Percentiles rank a stretch among this genome's conserved stretches.
Conservation (phyloP, 345 rosid genomes). For the Laguncularia racemosa region DNA sequence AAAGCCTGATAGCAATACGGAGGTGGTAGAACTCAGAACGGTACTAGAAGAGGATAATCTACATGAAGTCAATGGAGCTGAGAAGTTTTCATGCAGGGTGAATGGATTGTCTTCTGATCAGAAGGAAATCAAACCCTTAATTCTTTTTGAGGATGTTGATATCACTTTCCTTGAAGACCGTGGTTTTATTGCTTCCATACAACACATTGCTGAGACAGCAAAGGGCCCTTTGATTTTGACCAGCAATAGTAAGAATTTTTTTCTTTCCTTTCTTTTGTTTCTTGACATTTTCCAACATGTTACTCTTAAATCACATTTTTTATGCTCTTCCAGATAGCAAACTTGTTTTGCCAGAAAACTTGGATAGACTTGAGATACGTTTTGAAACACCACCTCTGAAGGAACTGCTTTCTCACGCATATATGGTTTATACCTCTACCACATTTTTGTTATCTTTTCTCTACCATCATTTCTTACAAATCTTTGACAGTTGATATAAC, state of each 20-base stretch:
- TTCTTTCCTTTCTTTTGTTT: slow-evolving; percentile 8
- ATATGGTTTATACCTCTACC: slow-evolving; percentile 34
- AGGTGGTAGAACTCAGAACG: slow-evolving; percentile 33
- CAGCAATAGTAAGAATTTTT: slow-evolving; percentile 58
- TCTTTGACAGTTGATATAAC: slow-evolving; percentile 9
- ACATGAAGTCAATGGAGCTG: slow-evolving; percentile 18
- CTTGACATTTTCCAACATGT: slow-evolving; percentile 4
- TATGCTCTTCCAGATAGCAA: slow-evolving; percentile 42
- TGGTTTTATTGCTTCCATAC: slow-evolving; percentile 76
- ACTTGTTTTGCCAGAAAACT: slow-evolving; percentile 60
- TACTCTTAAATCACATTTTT: slow-evolving; percentile 8
- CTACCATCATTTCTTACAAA: slow-evolving; percentile 5
- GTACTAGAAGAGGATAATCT: slow-evolving; percentile 25
- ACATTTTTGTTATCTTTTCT: slow-evolving; percentile 6
- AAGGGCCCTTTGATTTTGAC: slow-evolving; percentile 89
- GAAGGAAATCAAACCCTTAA: slow-evolving; percentile 50
- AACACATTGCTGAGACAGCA: slow-evolving; percentile 82
- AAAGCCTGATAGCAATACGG: slow-evolving; percentile 10
- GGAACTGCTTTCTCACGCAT: slow-evolving; percentile 52
- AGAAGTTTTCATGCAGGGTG: slow-evolving; percentile 21
- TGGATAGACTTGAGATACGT: slow-evolving; percentile 53
- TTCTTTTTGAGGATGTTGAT: slow-evolving; percentile 95
- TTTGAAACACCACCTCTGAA: slow-evolving; percentile 45
- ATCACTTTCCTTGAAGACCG: slow-evolving; percentile 78
- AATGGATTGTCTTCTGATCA: slow-evolving; percentile 17